Percentiles rank a stretch among this genome's conserved stretches.
Conservation (phyloP, 164 flowering plant species). For the Magnolia changhungtana region DNA sequence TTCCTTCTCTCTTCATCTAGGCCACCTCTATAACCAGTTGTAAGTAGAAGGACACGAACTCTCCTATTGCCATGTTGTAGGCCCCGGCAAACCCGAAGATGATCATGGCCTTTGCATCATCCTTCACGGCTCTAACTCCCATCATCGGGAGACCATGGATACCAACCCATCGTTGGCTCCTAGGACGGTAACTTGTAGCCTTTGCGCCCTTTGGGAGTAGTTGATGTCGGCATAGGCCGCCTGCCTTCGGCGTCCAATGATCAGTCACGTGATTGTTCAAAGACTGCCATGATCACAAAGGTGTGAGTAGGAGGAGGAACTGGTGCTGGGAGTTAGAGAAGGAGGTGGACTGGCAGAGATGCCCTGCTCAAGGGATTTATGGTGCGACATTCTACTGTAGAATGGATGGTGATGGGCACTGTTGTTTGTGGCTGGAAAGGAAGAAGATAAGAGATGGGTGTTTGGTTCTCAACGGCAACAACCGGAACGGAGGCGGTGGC, state of each 20-base stretch:
- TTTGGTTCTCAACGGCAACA: too few species aligned
- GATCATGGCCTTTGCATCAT: constrained; percentile 24
- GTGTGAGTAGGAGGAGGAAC: background rate
- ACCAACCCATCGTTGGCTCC: constrained; percentile 36
- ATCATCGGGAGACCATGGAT: constrained; percentile 29
- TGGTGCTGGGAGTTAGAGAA: too few species aligned
- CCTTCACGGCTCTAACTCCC: constrained; percentile 28
- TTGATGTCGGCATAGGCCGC: constrained; percentile 7
- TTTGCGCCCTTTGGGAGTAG: constrained; percentile 27
- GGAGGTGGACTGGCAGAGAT: constrained; percentile 8
- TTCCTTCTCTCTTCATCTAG: constrained; percentile 20
- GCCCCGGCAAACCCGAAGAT: constrained; percentile 29
- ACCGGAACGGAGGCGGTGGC: too few species aligned
- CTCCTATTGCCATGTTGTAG: constrained; percentile 34
- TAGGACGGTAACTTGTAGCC: constrained; percentile 31
- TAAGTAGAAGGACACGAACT: constrained; percentile 30
- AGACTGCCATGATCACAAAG: constrained; percentile 4
- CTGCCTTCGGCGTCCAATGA: background rate
- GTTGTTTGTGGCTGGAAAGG: too few species aligned
- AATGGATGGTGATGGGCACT: background rate
- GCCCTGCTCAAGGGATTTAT: constrained; percentile 5
- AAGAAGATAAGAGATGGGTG: too few species aligned
- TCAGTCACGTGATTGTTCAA: background rate
- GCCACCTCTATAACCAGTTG: constrained; percentile 29
- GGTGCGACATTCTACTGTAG: background rate